phyloP scores from a whole-genome alignment of 2,329 filamentous ascomycete genomes.

The Fusarium duplospermum region DNA sequence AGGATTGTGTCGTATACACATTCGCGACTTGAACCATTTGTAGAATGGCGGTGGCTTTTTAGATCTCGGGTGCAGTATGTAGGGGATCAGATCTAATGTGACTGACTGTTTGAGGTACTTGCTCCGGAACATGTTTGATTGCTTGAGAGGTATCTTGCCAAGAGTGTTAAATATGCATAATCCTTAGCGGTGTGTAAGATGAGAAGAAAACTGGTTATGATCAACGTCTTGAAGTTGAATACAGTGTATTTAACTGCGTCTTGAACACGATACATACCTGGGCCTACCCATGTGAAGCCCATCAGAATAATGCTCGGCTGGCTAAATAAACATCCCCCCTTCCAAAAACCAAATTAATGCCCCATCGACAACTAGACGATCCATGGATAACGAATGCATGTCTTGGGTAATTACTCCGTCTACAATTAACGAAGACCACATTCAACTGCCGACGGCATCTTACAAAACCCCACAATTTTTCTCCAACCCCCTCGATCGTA shows the following conservation, averaged over 20 bases:
- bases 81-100: neutral
- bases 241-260: neutral
- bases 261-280: neutral
- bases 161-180: neutral
- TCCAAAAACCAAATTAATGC: neutral
- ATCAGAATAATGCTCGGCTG: neutral
- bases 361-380: neutral
- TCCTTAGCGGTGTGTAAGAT: neutral
- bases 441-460: conserved; percentile 8
- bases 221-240: neutral
- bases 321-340: neutral
- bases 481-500: conserved; percentile 23
- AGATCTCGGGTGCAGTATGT: conserved; percentile 1
- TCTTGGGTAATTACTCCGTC: neutral
- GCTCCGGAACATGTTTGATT: neutral
- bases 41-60: neutral
- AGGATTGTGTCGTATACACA: neutral
- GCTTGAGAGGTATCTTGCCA: neutral
- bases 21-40: neutral
- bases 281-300: neutral
- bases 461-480: conserved; percentile 30
- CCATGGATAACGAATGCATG: neutral
- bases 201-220: neutral
- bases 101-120: neutral
- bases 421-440: conserved; percentile 1